Base-by-base conservation (phyloP, 2,329 filamentous ascomycete genomes). In the Pleoardoris graminearum region DNA sequence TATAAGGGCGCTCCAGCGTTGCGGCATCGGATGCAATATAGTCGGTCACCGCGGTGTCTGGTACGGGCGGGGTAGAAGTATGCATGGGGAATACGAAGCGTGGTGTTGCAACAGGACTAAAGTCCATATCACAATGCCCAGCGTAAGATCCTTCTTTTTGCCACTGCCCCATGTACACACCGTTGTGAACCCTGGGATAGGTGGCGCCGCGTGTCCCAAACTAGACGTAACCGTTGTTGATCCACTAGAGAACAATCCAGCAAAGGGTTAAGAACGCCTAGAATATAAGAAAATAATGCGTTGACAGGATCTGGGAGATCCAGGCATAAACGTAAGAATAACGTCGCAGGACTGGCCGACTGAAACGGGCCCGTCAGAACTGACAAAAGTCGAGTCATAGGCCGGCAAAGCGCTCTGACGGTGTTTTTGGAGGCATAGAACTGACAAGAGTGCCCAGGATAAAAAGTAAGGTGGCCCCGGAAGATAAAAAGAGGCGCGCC, bases 11-110 rank as follows among this genome's bases (percentile, higher is more conserved):
- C 8, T 22, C 21, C 44, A 37, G 16, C 12, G 33, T 47, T 21
- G 33, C 11, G 30, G 22, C 22, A 21, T 19, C 23, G 44, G 32
- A 38, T 19, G 44, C 44, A 38, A 33, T 37, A 47, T 47, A 32
- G 29, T 45, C 48, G 50, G 52, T 36, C 38, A 45, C 47, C 22
- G 47, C 21, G 43, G 47, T 25, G 22, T 22, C 22, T 29, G 47
- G 32, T 46, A 21, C 39, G 51, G 41, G n/a, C n/a, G n/a, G 30
- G 41, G 48, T 30, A 12, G 22, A 35, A 16, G 25, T 25, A 45
- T 37, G 44, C 44, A 47, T 37, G 43, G 53, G 52, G 22, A 58
- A 55, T 35, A 43, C 38, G 39, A 55, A 51, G 25, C 21, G 23
- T 23, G 52, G 49, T 32, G 41, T 44, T 27, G 41, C 41, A 50